Evolutionary conservation across 257 asterid genomes (phyloP), one percentile per base, ranked within the genome.

Genomic region (Apocynum venetum): DNA sequence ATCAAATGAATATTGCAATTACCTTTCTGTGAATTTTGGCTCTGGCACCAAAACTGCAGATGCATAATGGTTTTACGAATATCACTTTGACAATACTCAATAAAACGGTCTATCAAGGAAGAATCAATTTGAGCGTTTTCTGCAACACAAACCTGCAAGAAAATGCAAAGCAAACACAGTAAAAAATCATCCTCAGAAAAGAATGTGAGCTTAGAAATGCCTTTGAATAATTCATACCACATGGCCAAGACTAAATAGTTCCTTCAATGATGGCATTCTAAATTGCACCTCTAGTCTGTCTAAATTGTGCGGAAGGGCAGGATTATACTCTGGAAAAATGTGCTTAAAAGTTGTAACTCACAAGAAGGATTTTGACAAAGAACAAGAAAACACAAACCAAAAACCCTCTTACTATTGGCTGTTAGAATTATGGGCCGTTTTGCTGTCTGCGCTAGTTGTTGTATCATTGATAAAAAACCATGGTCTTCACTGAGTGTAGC

Each of bases 351-450:
- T 8, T 74, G 80, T 75, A 68, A 75, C 74, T 48, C 51, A 73
- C 66, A 55, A 56, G 72, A 60, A 67, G 57, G 75, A 55, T 53
- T 64, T 40, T 52, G 69, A 44, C 71, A 77, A 73, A 68, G 60
- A 44, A 53, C 59, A 64, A 53, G 78, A 48, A 10, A 49, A n/a
- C 6, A 43, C 51, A 46, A 73, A 82, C 52, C 75, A 49, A 66
- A 71, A 77, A 46, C 74, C 73, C 78, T 80, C 99, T 85, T 93
- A 96, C 99, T 87, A 71, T 93, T 93, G 87, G 97, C 90, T 74
- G 99, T 93, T 88, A 96, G 78, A 84, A 96, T 93, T 91, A 96
- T 96, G 83, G 99, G 99, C 75, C 98, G 91, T 85, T 96, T 96
- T 4, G 98, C 97, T 41, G 94, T 90, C 88, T 77, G 88, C 48